Evolutionary conservation across 2,329 filamentous ascomycete species (phyloP), one percentile per base, ranked within the genome.

Genomic region (Penicillium nordicum): DNA sequence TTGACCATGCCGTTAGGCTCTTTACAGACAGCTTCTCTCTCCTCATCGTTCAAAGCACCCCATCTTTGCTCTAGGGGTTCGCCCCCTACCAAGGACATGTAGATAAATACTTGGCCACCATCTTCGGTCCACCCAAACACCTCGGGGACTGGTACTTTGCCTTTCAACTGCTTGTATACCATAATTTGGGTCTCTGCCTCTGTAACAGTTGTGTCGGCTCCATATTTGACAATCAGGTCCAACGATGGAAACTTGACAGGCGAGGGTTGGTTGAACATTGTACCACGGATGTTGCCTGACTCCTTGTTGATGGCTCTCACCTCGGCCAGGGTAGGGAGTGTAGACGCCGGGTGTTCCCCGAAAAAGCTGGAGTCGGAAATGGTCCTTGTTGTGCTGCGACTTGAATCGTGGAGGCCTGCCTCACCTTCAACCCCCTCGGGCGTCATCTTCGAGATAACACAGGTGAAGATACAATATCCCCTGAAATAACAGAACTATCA

Each of bases 141-240:
- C 32, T 34, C 32, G 6, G 32, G 32, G 6, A 34, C 32, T 34
- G 32, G 32, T 34, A 34, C 32, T 34, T 34, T 34, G 32, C 32
- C 32, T 34, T 34, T 34, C 12, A 34, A 34, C 32, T 34, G 32
- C 1, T 34, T 16, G 12, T 34, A 34, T 34, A 34, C 12, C 12
- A 34, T 34, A 1, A 6, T 6, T 34, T 34, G 32, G 32, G 32
- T 34, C 32, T 45, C n/a, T 45, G 43, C 27, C n/a, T 45, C 43
- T 45, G 55, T 50, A 38, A 66, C 32, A n/a, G 66, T 72, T 14
- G 69, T 59, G 30, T 70, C 54, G 44, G 60, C 63, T 51, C 73
- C 69, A 51, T 73, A 76, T 54, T 76, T 76, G 53, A 76, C 67
- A 34, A 72, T 14, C 12, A 76, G 58, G 2, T 67, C 68, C 21